phyloP scores from a whole-genome alignment of 2,329 filamentous ascomycete genomes.

The Plectosphaerella plurivora region DNA sequence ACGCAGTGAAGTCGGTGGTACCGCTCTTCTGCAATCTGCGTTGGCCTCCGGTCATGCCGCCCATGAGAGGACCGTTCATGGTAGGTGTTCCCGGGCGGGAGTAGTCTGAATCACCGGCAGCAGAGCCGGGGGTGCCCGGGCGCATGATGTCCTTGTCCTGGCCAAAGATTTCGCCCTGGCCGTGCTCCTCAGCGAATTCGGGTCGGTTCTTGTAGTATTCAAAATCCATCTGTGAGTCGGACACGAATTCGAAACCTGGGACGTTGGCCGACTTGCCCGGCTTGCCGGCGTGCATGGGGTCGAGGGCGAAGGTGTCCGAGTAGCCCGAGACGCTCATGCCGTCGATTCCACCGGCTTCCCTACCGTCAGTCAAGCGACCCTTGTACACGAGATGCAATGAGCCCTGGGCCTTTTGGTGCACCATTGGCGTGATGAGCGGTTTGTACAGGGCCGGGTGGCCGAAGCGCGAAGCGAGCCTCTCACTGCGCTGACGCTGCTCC shows the following conservation, averaged over 20 bases:
- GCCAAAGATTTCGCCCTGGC: slow-evolving; percentile 69
- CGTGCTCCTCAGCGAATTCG: slow-evolving; percentile 83
- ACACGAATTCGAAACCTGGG: slow-evolving; percentile 84
- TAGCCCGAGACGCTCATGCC: slow-evolving; percentile 63
- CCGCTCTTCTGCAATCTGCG: slow-evolving; percentile 2
- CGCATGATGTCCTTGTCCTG: slow-evolving; percentile 53
- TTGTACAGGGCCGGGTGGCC: slow-evolving; percentile 89
- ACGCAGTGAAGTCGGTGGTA: slow-evolving; percentile 14
- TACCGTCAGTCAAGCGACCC: slow-evolving; percentile 68
- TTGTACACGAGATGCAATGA: slow-evolving; percentile 81
- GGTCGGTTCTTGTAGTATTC: slow-evolving; percentile 86
- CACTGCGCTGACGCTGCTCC: slow-evolving; percentile 53
- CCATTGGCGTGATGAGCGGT: slow-evolving; percentile 90
- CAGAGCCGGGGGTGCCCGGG: slow-evolving; percentile 56
- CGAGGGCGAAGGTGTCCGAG: slow-evolving; percentile 76
- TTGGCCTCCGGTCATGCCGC: slow-evolving; percentile 15
- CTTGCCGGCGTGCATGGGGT: slow-evolving; percentile 63
- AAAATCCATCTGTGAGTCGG: slow-evolving; percentile 82
- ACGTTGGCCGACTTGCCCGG: slow-evolving; percentile 42
- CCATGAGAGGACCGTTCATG: slow-evolving; percentile 25
- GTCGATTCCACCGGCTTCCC: slow-evolving; percentile 53
- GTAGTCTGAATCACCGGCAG: slow-evolving; percentile 36
- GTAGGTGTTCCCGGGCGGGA: slow-evolving; percentile 49
- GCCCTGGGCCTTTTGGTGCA: slow-evolving; percentile 84
- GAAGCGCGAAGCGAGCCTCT: slow-evolving; percentile 72